Evolutionary conservation across 257 asterid species (phyloP).

Genomic region (Solanum chiquidenum): DNA sequence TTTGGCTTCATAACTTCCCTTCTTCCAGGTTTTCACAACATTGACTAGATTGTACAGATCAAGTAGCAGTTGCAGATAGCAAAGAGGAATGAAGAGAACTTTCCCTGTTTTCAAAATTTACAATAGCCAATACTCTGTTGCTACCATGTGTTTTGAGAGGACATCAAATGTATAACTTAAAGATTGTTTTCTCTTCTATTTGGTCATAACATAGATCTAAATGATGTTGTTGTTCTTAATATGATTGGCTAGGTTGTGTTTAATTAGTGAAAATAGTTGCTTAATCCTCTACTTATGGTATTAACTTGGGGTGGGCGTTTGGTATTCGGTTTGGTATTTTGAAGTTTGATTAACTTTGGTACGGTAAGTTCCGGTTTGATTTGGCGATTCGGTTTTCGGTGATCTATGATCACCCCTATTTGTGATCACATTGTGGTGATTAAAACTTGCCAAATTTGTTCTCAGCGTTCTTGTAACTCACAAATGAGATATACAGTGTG

Average conservation of each 20-base stretch:
- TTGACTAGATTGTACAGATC: constrained; percentile 37
- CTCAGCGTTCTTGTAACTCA: not conserved
- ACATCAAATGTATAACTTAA: not conserved
- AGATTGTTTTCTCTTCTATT: not conserved
- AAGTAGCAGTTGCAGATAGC: not conserved
- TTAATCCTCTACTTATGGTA: not conserved
- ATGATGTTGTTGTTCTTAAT: not conserved
- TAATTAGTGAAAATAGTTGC: not conserved
- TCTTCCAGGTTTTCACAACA: constrained; percentile 86
- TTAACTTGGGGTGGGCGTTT: not conserved
- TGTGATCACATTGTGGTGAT: not conserved
- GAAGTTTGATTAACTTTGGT: not conserved
- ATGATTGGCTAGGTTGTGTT: not conserved
- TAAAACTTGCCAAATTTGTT: not conserved
- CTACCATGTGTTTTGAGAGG: not conserved
- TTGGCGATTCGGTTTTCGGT: not conserved
- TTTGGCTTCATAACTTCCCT: constrained; percentile 94
- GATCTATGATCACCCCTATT: not conserved
- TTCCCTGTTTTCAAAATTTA: not conserved
- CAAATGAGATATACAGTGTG: not conserved
- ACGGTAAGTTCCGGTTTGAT: not conserved
- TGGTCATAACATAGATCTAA: not conserved
- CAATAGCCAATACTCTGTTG: not conserved
- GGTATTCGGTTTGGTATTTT: not conserved
- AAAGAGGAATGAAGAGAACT: not conserved